Evolutionary conservation across 2,329 filamentous ascomycete genomes (phyloP).

Genomic region (Macrophomina phaseolina): DNA sequence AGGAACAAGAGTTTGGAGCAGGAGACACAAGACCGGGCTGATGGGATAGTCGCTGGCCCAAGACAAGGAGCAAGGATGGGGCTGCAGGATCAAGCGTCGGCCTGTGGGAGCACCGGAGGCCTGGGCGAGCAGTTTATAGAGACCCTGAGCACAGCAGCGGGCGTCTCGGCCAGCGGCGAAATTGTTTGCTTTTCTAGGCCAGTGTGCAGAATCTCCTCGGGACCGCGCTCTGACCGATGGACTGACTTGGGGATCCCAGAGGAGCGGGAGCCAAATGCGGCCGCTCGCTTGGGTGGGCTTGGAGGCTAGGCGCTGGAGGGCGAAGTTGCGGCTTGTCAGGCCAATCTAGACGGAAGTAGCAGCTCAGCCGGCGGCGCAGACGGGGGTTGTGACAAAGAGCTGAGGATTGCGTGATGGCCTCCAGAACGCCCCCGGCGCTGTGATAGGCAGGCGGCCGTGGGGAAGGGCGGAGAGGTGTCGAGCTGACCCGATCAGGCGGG

Average conservation of each 20-base stretch:
- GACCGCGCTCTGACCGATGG: neutral
- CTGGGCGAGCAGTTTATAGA: constrained; percentile 19
- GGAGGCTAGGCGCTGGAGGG: constrained; percentile 9
- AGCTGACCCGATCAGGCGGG: constrained; percentile 18
- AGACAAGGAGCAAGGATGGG: constrained; percentile 14
- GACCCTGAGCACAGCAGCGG: neutral
- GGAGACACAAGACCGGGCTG: constrained; percentile 11
- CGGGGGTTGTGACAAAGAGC: constrained; percentile 13
- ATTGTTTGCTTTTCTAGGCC: constrained; percentile 18
- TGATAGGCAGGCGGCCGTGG: constrained; percentile 14
- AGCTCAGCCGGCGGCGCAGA: neutral
- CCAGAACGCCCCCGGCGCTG: neutral
- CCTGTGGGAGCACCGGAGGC: constrained; percentile 18
- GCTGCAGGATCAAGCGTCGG: constrained; percentile 11
- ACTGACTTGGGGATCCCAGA: constrained; percentile 9
- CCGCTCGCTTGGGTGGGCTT: constrained; percentile 18
- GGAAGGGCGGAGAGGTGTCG: neutral
- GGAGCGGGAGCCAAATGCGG: constrained; percentile 7
- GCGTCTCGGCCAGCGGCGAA: constrained; percentile 6
- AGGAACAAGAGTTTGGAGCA: constrained; percentile 2
- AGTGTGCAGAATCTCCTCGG: constrained; percentile 3
- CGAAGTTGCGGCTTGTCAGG: neutral
- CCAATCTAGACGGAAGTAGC: constrained; percentile 19
- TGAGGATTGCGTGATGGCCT: constrained; percentile 23
- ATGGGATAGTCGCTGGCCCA: neutral